Evolutionary conservation across 2,329 filamentous ascomycete genomes (phyloP).

Genomic region (Phaeosphaeriaceae sp.): DNA sequence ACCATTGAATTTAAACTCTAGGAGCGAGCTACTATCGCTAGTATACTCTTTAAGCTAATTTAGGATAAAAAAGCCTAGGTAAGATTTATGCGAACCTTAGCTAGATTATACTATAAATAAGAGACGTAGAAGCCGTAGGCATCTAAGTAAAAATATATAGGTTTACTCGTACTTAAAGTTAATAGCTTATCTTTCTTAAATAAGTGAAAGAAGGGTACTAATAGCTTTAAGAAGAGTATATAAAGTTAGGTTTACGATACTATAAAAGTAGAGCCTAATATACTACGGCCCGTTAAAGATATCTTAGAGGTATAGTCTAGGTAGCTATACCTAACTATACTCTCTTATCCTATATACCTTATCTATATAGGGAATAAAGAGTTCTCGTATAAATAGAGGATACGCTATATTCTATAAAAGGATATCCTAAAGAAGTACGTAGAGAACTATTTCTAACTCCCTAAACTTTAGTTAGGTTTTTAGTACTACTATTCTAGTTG

Average conservation of each 20-base stretch:
- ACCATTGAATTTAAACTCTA: conserved; percentile 18
- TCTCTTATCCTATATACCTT: conserved; percentile 15
- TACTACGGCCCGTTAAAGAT: background rate
- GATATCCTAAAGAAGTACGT: conserved; percentile 22
- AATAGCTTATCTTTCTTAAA: background rate
- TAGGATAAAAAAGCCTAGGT: conserved; percentile 15
- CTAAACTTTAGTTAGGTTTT: conserved; percentile 18
- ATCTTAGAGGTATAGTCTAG: background rate
- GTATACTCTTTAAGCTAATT: conserved; percentile 26
- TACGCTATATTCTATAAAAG: conserved; percentile 15
- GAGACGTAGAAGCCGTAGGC: conserved; percentile 18
- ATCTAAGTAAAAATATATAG: background rate
- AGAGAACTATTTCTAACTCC: conserved; percentile 16
- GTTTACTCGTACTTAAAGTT: too few relatives aligned
- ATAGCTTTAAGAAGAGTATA: background rate
- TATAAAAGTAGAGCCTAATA: conserved; percentile 7
- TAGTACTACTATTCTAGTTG: conserved; percentile 16
- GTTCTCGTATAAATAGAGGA: conserved; percentile 14
- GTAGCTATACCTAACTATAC: conserved; percentile 9
- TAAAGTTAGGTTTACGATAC: background rate
- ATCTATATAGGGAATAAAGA: conserved; percentile 22
- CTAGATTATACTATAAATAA: conserved; percentile 16
- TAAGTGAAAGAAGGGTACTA: conserved; percentile 8
- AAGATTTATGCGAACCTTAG: conserved; percentile 18
- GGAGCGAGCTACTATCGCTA: conserved; percentile 20